Base-by-base conservation (phyloP, 768 basidiomycete species). In the Boletus pseudopeckii region DNA sequence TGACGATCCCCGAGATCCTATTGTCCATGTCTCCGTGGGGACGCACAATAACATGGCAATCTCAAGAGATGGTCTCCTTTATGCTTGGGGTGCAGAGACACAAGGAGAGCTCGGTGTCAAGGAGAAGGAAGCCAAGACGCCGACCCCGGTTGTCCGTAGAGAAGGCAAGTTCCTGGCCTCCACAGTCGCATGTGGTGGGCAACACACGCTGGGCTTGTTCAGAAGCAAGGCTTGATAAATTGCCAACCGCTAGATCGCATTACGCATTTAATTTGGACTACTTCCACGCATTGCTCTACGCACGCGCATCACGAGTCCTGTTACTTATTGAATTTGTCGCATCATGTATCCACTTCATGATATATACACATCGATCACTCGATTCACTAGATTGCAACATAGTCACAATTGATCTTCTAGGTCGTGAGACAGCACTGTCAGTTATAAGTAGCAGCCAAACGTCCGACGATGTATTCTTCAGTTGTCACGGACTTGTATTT, bases 81-180 rank as follows among this genome's bases (percentile, higher is more conserved):
- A 85, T 62, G 74, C 81, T 32, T 91, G 89, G 89, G 89, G 89
- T 46, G 83, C 85, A 55, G 87, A 86, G n/a, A 77, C 81, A 5
- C 86, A 88, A 60, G 83, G 88, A 46, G 89, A 91, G 65, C 76
- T 91, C 18, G 89, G 88, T 13, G 77, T 81, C 36, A 78, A 78
- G 28, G 81, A 81, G 50, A 79, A 78, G 50, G 82, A 83, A 59
- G 82, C 84, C 20, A 74, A 72, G 60, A 87, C 82, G 8, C 89
- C 89, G 1, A 81, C 72, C 38, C 74, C 79, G 17, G 79, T 90
- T 40, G 89, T 91, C 22, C 81, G 86, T 45, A 82, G 79, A 66
- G 84, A 85, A 61, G 89, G 89, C 14, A 78, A 79, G 39, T 84
- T 87, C 15, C 65, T 81, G 22, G 75, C 78, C 20, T 57, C 56